Evolutionary conservation across 306 rosid genomes (phyloP).

Genomic region (Quercus variabilis): DNA sequence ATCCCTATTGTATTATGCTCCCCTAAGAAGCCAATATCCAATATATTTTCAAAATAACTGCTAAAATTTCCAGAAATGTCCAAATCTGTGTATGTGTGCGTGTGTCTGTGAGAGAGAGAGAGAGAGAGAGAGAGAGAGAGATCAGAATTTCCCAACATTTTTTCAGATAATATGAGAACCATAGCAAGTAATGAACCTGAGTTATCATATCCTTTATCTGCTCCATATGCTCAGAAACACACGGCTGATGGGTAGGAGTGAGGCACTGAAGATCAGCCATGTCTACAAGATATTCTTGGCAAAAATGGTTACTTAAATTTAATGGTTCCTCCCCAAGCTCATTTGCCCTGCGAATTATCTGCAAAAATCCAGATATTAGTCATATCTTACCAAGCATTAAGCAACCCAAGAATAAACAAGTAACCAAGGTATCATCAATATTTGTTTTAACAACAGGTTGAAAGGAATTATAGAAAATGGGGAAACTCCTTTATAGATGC

Average conservation of each 20-base stretch:
- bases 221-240: conserved; percentile 85
- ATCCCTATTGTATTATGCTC: not conserved
- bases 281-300: conserved; percentile 76
- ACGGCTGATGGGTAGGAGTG: conserved; percentile 76
- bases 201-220: conserved; percentile 78
- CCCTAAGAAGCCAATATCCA: not conserved
- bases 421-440: not conserved
- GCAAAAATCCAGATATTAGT: conserved; percentile 38
- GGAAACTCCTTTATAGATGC: not conserved
- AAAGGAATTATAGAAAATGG: not conserved
- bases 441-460: not conserved
- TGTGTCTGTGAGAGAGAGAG: no score
- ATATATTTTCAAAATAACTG: not conserved
- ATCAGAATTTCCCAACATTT: not conserved
- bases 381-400: conserved; percentile 18
- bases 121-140: not conserved
- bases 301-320: conserved; percentile 62
- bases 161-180: not conserved
- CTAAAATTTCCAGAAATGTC: not conserved
- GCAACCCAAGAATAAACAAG: conserved; percentile 3
- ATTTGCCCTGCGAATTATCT: conserved; percentile 88
- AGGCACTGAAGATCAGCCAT: conserved; percentile 82
- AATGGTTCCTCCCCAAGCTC: conserved; percentile 81
- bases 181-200: conserved; percentile 40
- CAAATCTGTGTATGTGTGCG: not conserved